phyloP scores from a whole-genome alignment of 176 grass and related monocot genomes.

The Oryza nivara region DNA sequence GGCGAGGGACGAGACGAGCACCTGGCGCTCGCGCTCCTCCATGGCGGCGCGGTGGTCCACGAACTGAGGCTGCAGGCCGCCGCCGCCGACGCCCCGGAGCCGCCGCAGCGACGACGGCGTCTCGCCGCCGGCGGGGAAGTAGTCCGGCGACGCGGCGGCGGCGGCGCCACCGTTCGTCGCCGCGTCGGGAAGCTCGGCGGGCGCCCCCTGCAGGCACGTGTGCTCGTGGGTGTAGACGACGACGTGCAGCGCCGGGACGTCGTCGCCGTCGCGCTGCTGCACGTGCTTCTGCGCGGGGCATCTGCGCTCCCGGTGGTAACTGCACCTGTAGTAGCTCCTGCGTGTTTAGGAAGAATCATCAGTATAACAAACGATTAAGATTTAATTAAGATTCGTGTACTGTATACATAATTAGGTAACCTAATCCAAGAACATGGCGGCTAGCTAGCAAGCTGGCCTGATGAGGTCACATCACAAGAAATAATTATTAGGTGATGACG shows the following conservation, averaged over 20 bases:
- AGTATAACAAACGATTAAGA: neutral
- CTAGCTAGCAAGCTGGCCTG: neutral
- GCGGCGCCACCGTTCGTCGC: neutral
- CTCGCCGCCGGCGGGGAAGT: neutral
- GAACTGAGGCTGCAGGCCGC: neutral
- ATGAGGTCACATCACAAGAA: neutral
- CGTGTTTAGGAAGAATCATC: neutral
- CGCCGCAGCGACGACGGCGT: neutral
- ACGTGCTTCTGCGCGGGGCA: slow-evolving; percentile 73
- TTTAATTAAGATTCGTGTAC: neutral
- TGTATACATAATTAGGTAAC: neutral
- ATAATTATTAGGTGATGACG: neutral
- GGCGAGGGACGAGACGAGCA: slow-evolving; percentile 49
- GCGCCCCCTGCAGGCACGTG: slow-evolving; percentile 45
- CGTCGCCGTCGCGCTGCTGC: slow-evolving; percentile 46
- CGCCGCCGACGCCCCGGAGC: too few species aligned
- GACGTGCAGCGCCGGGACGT: slow-evolving; percentile 34
- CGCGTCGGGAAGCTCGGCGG: slow-evolving; percentile 8
- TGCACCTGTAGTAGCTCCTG: slow-evolving; percentile 79
- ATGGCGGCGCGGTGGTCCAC: slow-evolving; percentile 4
- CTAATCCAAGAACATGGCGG: slow-evolving; percentile 23
- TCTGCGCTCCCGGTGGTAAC: slow-evolving; percentile 43
- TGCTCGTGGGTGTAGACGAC: slow-evolving; percentile 63
- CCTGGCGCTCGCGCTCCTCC: slow-evolving; percentile 50
- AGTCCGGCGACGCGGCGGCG: neutral